These are phyloP conservation scores for Beauveria sp. DNA, from an alignment of 2,329 filamentous ascomycete genomes.

Conservation along the genomic window DNA sequence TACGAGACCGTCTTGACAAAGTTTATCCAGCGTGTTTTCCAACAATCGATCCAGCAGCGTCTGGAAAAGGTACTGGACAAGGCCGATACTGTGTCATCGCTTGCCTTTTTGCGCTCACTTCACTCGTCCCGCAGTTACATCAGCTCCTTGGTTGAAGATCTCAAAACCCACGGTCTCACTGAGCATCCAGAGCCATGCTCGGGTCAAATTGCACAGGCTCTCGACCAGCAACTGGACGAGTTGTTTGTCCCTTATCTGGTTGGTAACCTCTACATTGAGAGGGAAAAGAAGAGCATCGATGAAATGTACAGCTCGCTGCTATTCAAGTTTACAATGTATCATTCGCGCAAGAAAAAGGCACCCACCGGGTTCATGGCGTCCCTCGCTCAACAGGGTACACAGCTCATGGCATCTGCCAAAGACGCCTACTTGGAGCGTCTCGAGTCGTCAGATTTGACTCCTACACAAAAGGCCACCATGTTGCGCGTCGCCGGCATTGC, in stretches of 20 bases:
- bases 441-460: slow-evolving; percentile 79
- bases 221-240: slow-evolving; percentile 70
- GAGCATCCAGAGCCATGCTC: slow-evolving; percentile 91
- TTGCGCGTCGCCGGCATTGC: slow-evolving; percentile 81
- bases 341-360: slow-evolving; percentile 78
- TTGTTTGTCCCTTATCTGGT: slow-evolving; percentile 65
- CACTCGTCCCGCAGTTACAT: slow-evolving; percentile 91
- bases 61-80: slow-evolving; percentile 95
- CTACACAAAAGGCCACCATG: slow-evolving; percentile 85
- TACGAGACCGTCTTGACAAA: slow-evolving; percentile 89
- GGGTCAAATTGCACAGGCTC: slow-evolving; percentile 69
- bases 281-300: slow-evolving; percentile 62
- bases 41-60: slow-evolving; percentile 94
- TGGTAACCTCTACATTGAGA: slow-evolving; percentile 62
- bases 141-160: slow-evolving; percentile 76
- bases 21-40: slow-evolving; percentile 92
- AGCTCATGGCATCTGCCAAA: slow-evolving; percentile 78
- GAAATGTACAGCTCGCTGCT: slow-evolving; percentile 84
- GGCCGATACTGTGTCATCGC: slow-evolving; percentile 80
- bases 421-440: slow-evolving; percentile 86
- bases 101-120: slow-evolving; percentile 83
- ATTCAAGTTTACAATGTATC: slow-evolving; percentile 96
- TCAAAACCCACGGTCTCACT: slow-evolving; percentile 89
- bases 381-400: slow-evolving; percentile 80
- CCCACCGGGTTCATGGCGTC: slow-evolving; percentile 90